Percentiles rank a stretch among this genome's conserved stretches.
Conservation (phyloP, 352 stramenopile genomes). For the Albugo laibachii region DNA sequence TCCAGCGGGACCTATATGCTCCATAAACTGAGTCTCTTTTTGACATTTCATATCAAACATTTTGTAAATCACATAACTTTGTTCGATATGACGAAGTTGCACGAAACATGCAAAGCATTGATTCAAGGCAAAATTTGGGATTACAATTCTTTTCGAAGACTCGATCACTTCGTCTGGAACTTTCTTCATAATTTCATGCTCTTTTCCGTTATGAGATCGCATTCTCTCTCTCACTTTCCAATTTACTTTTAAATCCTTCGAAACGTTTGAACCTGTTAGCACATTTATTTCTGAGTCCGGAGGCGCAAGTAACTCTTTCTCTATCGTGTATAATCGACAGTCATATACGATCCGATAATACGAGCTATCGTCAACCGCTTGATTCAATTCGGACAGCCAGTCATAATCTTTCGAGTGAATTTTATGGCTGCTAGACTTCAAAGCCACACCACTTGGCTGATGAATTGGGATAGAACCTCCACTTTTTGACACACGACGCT, state of each 20-base stretch:
- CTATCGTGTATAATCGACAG: slow-evolving; percentile 34
- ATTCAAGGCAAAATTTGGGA: slow-evolving; percentile 11
- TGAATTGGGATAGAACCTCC: no score
- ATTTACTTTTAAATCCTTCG: no score
- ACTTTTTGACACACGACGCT: no score
- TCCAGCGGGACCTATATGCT: not conserved
- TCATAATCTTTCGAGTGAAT: no score
- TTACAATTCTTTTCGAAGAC: no score
- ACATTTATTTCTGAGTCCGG: not conserved
- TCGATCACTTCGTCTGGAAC: slow-evolving; percentile 52
- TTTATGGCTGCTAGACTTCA: no score
- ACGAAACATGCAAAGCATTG: slow-evolving; percentile 53
- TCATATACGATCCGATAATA: slow-evolving; percentile 58
- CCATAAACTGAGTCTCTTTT: slow-evolving; percentile 8
- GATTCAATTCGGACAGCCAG: not conserved
- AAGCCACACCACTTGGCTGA: no score
- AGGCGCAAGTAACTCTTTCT: not conserved
- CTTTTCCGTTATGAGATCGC: not conserved
- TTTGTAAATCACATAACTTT: slow-evolving; percentile 50
- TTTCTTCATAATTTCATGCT: slow-evolving; percentile 22
- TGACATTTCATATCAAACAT: slow-evolving; percentile 1
- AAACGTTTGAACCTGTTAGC: slow-evolving; percentile 1
- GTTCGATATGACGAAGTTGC: slow-evolving; percentile 38
- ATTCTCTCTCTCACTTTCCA: no score
- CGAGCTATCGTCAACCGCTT: slow-evolving; percentile 12